Evolutionary conservation across 805 yeast species (phyloP), one percentile per base, ranked within the genome.

Genomic region (Starmerella ratchasimensis): DNA sequence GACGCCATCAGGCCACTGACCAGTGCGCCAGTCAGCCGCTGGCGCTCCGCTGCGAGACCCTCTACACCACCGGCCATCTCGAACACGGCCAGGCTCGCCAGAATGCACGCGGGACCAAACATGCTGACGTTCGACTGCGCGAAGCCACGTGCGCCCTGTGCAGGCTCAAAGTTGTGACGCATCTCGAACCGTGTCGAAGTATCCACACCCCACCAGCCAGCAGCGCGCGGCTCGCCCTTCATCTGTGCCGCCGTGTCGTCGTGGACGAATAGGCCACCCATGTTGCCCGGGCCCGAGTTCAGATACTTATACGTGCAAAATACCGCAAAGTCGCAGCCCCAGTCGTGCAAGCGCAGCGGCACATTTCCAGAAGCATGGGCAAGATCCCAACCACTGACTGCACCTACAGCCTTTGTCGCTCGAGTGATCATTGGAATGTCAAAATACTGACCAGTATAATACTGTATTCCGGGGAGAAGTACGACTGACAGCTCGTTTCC

Each of bases 141-240:
- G 58, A 76, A 86, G 0, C 94, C 93, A 18, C 80, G 63, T 1
- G 96, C 97, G 25, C 90, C 78, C n/a, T 67, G 61, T 20, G 80
- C 79, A 0, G 95, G 94, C 37, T 76, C 76, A 49, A 82, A 86
- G 21, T 64, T 50, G 51, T 77, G 86, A 39, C 69, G 52, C 97
- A 86, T 86, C 50, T 74, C 65, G 57, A 86, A 86, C 44, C 97
- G 61, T 25, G 72, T 72, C 2, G 51, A 49, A 0, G 76, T 63
- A 48, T 78, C 74, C 53, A 83, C 86, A 1, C 95, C 96, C 95
- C 96, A 86, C 97, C 97, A 86, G 1, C 97, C 97, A 0, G 94
- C 93, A 35, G 82, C 62, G 43, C 96, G 64, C 1, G 94, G 80
- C 27, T 65, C 49, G 16, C 52, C 47, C 8, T 31, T 34, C 19